phyloP scores from a whole-genome alignment of 306 rosid genomes.

The Herpetospermum pedunculosum region DNA sequence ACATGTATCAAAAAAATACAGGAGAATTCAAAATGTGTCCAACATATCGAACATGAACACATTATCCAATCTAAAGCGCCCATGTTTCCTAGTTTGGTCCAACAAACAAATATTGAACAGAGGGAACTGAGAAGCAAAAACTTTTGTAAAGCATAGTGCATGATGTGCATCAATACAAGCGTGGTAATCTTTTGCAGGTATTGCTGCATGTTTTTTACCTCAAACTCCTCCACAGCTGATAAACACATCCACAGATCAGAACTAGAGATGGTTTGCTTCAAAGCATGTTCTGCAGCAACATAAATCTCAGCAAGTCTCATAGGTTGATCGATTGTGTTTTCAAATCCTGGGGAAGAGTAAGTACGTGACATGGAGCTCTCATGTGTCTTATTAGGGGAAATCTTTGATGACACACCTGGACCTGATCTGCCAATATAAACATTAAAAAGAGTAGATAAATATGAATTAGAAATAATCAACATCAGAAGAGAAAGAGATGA shows the following conservation, averaged over 20 bases:
- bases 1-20: background rate
- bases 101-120: background rate
- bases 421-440: conserved; percentile 73
- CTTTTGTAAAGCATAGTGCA: background rate
- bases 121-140: background rate
- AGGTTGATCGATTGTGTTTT: conserved; percentile 66
- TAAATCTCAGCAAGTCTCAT: conserved; percentile 97
- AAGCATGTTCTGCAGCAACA: conserved; percentile 86
- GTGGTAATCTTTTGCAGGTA: background rate
- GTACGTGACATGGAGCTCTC: conserved; percentile 70
- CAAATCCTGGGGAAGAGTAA: conserved; percentile 92
- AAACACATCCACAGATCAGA: conserved; percentile 48
- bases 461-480: conserved; percentile 7
- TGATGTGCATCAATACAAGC: background rate
- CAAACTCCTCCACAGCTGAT: conserved; percentile 77
- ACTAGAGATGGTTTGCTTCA: conserved; percentile 61
- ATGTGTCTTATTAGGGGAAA: conserved; percentile 49
- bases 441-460: conserved; percentile 16
- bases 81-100: background rate
- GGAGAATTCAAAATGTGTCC: background rate
- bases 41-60: background rate
- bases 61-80: background rate
- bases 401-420: conserved; percentile 46
- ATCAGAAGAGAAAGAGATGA: background rate
- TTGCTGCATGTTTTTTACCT: conserved; percentile 41